Conservation (phyloP, 352 stramenopile genomes). For the Phytopythium chamaehyphon region DNA sequence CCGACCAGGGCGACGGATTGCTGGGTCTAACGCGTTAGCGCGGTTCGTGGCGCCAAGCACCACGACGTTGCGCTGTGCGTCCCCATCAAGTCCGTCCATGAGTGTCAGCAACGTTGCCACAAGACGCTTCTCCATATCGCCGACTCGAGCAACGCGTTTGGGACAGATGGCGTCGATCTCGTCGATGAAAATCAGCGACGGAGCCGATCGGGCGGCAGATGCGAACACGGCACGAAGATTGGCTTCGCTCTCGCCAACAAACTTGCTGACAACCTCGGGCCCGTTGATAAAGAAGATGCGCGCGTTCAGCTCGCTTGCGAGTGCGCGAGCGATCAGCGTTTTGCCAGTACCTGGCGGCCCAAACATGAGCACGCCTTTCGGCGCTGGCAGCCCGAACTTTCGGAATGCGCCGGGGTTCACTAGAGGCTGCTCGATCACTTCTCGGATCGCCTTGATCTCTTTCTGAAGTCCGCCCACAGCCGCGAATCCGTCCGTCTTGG, state of each 20-base stretch:
- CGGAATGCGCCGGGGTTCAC: conserved; percentile 92
- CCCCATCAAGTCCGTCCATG: conserved; percentile 77
- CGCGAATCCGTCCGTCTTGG: conserved; percentile 49
- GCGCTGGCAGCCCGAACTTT: conserved; percentile 92
- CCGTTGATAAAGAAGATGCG: conserved; percentile 96
- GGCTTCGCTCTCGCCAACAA: conserved; percentile 90
- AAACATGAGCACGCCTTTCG: conserved; percentile 94
- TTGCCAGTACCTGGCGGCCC: conserved; percentile 96
- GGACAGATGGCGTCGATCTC: conserved; percentile 91
- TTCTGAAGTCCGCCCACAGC: conserved; percentile 87
- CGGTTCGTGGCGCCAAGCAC: conserved; percentile 82
- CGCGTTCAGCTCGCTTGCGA: conserved; percentile 90
- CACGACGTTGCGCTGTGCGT: conserved; percentile 49
- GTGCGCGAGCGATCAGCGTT: conserved; percentile 91
- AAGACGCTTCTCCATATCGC: conserved; percentile 81
- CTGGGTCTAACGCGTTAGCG: conserved; percentile 90
- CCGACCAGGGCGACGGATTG: conserved; percentile 91
- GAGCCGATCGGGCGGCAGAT: conserved; percentile 33
- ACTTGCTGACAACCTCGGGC: conserved; percentile 94
- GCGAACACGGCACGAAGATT: conserved; percentile 75
- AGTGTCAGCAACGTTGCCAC: conserved; percentile 88
- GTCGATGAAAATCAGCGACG: conserved; percentile 83
- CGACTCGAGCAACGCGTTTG: conserved; percentile 71
- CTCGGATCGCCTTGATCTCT: conserved; percentile 92
- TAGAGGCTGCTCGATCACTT: conserved; percentile 96